phyloP scores from a whole-genome alignment of 805 yeast species.

The Saccharomycopsis javanensis region DNA sequence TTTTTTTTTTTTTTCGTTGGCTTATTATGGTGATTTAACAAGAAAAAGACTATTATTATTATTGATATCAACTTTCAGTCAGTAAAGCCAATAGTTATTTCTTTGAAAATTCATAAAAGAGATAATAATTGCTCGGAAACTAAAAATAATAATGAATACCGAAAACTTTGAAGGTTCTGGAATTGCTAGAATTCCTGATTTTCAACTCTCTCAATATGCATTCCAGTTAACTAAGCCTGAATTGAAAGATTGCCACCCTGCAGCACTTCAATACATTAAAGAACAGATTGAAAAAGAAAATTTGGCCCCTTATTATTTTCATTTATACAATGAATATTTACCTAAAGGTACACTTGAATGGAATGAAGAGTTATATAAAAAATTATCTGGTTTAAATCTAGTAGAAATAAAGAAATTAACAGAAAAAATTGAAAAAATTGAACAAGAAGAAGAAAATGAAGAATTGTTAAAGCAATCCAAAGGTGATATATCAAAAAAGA shows the following conservation, averaged over 20 bases:
- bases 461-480: constrained; percentile 46
- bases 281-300: constrained; percentile 47
- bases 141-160: constrained; percentile 23
- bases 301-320: constrained; percentile 77
- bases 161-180: constrained; percentile 36
- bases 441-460: constrained; percentile 69
- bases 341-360: constrained; percentile 36
- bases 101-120: not conserved
- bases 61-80: too few species aligned
- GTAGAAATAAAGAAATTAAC: constrained; percentile 39
- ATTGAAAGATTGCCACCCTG: constrained; percentile 32
- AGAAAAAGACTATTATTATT: too few species aligned
- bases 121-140: not conserved
- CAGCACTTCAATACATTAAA: constrained; percentile 37
- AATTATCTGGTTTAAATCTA: constrained; percentile 45
- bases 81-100: too few species aligned
- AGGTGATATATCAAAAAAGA: constrained; percentile 43
- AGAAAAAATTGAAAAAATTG: constrained; percentile 36
- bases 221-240: constrained; percentile 45
- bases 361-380: constrained; percentile 50
- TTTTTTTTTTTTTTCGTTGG: not conserved
- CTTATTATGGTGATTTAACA: not conserved
- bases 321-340: constrained; percentile 42
- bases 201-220: constrained; percentile 69
- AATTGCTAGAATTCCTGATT: constrained; percentile 64